Evolutionary conservation across 1,139 yeast genomes (phyloP).

Genomic region (Geotrichum klebahnii): DNA sequence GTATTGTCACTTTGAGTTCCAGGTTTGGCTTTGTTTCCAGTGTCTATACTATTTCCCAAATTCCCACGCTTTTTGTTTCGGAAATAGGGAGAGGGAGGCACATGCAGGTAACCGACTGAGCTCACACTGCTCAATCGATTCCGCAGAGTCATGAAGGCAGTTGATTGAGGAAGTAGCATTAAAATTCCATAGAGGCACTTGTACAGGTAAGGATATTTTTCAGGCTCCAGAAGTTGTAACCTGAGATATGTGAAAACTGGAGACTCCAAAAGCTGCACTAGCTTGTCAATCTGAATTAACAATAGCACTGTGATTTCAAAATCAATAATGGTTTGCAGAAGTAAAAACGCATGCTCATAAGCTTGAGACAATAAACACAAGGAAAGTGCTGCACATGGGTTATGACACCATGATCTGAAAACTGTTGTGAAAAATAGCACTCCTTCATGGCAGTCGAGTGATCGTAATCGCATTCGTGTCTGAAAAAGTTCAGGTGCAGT

Average conservation of each 20-base stretch:
- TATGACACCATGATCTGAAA: conserved; percentile 89
- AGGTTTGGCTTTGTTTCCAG: too few relatives aligned
- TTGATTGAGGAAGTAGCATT: conserved; percentile 92
- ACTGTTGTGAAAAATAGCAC: conserved; percentile 69
- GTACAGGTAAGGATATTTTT: conserved; percentile 72
- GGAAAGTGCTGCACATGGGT: conserved; percentile 82
- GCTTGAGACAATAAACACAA: conserved; percentile 83
- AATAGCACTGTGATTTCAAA: conserved; percentile 69
- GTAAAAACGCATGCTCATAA: conserved; percentile 79
- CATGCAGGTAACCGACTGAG: conserved; percentile 40
- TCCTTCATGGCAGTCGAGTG: conserved; percentile 55
- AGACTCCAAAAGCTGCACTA: conserved; percentile 76
- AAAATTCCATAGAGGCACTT: conserved; percentile 86
- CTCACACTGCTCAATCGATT: conserved; percentile 65
- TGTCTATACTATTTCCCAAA: too few relatives aligned
- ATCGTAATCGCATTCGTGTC: conserved; percentile 64
- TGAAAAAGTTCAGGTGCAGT: conserved; percentile 77
- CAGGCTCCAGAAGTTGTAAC: conserved; percentile 82
- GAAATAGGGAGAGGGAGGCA: conserved; percentile 24
- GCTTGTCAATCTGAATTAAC: conserved; percentile 70
- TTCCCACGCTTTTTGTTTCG: too few relatives aligned
- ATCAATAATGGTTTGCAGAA: conserved; percentile 70
- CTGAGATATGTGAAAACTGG: conserved; percentile 88
- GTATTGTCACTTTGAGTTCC: too few relatives aligned
- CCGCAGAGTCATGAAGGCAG: conserved; percentile 78